Evolutionary conservation across 306 rosid species (phyloP), one percentile per base, ranked within the genome.

Genomic region (Alnus rubra): DNA sequence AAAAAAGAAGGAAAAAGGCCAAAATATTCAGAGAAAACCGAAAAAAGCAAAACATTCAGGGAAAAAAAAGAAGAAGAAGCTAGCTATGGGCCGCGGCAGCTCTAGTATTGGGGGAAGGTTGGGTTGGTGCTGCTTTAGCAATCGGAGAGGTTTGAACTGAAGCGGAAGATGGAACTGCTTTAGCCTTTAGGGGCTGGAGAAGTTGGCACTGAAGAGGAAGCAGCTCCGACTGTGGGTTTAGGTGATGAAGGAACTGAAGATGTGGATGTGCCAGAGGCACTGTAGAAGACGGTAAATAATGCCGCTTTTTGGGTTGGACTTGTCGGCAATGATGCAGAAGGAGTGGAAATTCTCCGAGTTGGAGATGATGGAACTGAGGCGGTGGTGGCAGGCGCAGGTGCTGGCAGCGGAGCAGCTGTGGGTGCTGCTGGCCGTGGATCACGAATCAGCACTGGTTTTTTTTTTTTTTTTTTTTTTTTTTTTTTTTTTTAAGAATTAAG

Each of bases 161-260:
- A 73, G 52, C 1, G 7, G 78, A 35, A 51, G 30, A 30, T 58
- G 65, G 49, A 3, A 23, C 47, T n/a, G 33, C 53, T 16, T 8
- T 23, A 23, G 28, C 28, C 28, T 23, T 23, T 28, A 58, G 19
- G 62, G 13, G 13, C 58, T 8, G 92, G 87, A 18, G 92, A 83
- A 45, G 86, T 58, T 64, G 89, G 84, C 3, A 80, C 75, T 2
- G 89, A 83, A 48, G 90, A 73, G 33, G 83, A 28, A 11, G 81
- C 77, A 10, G 65, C 50, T 15, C 77, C 70, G 44, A 50, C 11
- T 56, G 44, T 74, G 64, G 74, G 23, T 45, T 60, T 11, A 60
- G 67, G 67, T 23, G 33, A 12, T 28, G 65, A 28, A 19, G 19
- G 49, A 15, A 23, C 9, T 37, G 30, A 55, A 33, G 37, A 33